Conservation (phyloP, 2,329 filamentous ascomycete species). For the Oidium heveae region DNA sequence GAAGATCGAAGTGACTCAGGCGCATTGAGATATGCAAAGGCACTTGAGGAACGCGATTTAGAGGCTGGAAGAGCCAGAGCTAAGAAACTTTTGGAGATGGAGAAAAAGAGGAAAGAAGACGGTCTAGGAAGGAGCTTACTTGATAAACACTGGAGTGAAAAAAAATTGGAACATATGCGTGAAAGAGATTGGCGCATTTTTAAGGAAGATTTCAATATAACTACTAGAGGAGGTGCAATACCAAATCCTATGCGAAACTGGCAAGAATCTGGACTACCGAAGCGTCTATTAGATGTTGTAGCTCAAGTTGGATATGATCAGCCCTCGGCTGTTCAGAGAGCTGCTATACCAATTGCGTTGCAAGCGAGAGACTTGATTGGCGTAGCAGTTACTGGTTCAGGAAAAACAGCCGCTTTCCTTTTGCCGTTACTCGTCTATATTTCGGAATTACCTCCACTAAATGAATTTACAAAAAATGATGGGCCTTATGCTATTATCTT, state of each 20-base stretch:
- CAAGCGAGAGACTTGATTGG: conserved; percentile 91
- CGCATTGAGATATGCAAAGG: conserved; percentile 32
- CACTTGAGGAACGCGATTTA: conserved; percentile 47
- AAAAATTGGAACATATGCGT: conserved; percentile 77
- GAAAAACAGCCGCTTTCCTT: conserved; percentile 91
- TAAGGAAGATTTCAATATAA: conserved; percentile 96
- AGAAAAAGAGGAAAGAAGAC: conserved; percentile 49
- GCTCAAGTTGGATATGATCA: conserved; percentile 72
- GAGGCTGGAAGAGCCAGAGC: conserved; percentile 58
- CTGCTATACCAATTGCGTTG: conserved; percentile 82
- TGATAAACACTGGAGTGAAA: conserved; percentile 91
- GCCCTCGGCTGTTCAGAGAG: conserved; percentile 74
- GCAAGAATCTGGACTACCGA: conserved; percentile 61
- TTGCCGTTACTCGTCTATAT: conserved; percentile 88
- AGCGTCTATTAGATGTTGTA: conserved; percentile 55
- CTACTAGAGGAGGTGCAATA: conserved; percentile 73
- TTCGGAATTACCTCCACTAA: conserved; percentile 61
- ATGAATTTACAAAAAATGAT: conserved; percentile 71
- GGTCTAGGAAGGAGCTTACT: conserved; percentile 45
- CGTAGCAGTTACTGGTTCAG: conserved; percentile 91
- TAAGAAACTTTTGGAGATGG: conserved; percentile 61
- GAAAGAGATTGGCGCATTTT: conserved; percentile 98
- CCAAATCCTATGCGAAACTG: conserved; percentile 94
- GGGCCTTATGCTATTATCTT: conserved; percentile 94
- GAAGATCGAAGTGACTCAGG: conserved; percentile 30